phyloP scores from a whole-genome alignment of 2,329 filamentous ascomycete species.

The Zopfia rhizophila region DNA sequence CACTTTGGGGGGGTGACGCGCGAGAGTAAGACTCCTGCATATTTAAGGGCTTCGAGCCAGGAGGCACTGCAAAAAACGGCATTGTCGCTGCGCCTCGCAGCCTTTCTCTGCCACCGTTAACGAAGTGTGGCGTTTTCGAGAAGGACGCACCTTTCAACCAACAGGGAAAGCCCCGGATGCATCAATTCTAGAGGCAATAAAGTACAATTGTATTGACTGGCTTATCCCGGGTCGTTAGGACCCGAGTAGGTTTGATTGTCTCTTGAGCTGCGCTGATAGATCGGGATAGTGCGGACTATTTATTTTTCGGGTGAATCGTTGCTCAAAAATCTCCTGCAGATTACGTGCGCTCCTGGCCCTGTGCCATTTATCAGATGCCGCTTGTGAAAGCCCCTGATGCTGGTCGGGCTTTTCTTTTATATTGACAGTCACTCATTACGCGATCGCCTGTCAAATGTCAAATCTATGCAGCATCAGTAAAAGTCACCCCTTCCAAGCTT shows the following conservation, averaged over 20 bases:
- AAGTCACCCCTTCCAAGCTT: not conserved
- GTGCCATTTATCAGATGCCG: conserved; percentile 14
- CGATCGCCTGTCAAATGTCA: conserved; percentile 6
- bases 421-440: conserved; percentile 10
- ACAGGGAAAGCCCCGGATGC: conserved; percentile 10
- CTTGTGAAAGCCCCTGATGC: conserved; percentile 14
- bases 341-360: conserved; percentile 39
- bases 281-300: conserved; percentile 30
- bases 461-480: conserved; percentile 6
- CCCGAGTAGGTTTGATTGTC: too few relatives aligned
- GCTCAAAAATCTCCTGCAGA: conserved; percentile 39
- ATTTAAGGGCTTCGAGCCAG: not conserved
- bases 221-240: conserved; percentile 21
- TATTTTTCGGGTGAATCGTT: conserved; percentile 18
- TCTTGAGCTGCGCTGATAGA: too few relatives aligned
- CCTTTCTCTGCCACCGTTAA: conserved; percentile 11
- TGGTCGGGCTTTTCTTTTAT: conserved; percentile 8
- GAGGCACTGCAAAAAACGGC: conserved; percentile 10
- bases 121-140: conserved; percentile 14
- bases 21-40: too few relatives aligned
- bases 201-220: conserved; percentile 26
- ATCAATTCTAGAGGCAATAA: conserved; percentile 10
- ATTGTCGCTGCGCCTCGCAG: conserved; percentile 12
- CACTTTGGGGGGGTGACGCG: too few relatives aligned
- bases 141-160: conserved; percentile 16